Base-by-base conservation (phyloP, 1,139 yeast species). In the Yamadazyma pseudoaaseri region DNA sequence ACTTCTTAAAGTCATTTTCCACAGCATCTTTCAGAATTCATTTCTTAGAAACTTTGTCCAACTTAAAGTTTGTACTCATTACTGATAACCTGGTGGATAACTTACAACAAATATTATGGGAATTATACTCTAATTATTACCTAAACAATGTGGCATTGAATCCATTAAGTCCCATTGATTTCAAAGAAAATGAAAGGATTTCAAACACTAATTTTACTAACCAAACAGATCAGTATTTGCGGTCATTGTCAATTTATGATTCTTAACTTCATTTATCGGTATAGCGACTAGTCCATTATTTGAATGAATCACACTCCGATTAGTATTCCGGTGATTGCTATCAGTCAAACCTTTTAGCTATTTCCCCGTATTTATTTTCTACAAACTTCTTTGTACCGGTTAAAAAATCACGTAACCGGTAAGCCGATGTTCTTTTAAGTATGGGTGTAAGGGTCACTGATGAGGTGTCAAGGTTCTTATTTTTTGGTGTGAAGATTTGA, bases 21-120 rank as follows among this genome's bases (percentile, higher is more conserved):
- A 84, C 96, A 1, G 78, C 86, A 3, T 73, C 74, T 41, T 89
- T 81, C 58, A 70, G 90, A 42, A 77, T 87, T 22, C 97, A 92
- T 52, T 81, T 76, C 47, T 74, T 72, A 50, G 96, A 89, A 53
- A 80, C 95, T 1, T 78, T 90, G 3, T 73, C 92, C 1, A 89
- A 86, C 25, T 62, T 89, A 39, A 80, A 86, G 56, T 80, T 92
- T 49, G 81, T 85, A 20, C 54, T 90, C 29, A 58, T 89, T 15
- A 80, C 92, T 8, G 96, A 87, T 56, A 73, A 80, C 27, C 59
- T 56, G 8, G 73, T 79, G 26, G 85, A 80, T 38, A 76, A 80
- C 43, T 59, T 86, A 41, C 77, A 79, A 45, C 62, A 63, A 9
- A 79, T 76, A 10, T 63, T 90, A 37, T 76, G 76, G 53, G 81